Percentiles rank a stretch among this genome's conserved stretches.
phyloP scores from a whole-genome alignment of 2,329 filamentous ascomycete genomes.

The Microdochium bolleyi region DNA sequence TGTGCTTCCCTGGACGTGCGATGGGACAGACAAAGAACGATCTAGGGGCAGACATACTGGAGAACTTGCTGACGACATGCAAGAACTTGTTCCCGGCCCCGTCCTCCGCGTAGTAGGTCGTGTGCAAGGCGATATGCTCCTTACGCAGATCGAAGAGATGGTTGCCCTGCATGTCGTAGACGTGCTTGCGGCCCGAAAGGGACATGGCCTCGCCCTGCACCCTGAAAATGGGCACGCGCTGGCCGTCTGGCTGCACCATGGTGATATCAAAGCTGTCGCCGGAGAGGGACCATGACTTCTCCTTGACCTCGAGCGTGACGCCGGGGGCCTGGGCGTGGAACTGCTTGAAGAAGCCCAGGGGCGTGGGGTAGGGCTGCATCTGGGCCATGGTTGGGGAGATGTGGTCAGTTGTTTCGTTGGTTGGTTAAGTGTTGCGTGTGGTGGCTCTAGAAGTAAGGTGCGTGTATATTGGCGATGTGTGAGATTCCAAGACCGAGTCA shows the following conservation, averaged over 20 bases:
- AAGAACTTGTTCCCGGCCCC: constrained; percentile 37
- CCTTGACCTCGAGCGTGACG: constrained; percentile 15
- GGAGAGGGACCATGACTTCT: constrained; percentile 53
- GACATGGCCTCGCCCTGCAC: constrained; percentile 47
- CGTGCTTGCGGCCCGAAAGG: constrained; percentile 45
- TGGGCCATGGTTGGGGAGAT: neutral
- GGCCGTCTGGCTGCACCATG: constrained; percentile 34
- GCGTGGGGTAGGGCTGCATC: neutral
- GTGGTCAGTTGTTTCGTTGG: too few species aligned
- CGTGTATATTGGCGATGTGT: too few species aligned
- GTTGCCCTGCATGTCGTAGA: constrained; percentile 42
- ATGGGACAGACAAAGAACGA: too few species aligned
- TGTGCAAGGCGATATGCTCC: constrained; percentile 40
- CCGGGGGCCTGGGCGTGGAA: neutral
- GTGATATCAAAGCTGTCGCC: constrained; percentile 59
- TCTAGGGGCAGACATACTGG: constrained; percentile 40
- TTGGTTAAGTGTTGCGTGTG: too few species aligned
- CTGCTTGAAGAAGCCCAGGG: neutral
- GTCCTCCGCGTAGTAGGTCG: constrained; percentile 42
- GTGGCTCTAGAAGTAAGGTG: too few species aligned
- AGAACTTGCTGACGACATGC: constrained; percentile 47
- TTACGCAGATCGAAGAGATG: constrained; percentile 52
- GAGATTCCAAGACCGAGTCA: too few species aligned
- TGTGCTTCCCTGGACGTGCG: too few species aligned
- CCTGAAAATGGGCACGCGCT: constrained; percentile 36